Evolutionary conservation across 139 green algal genomes (phyloP), one percentile per base, ranked within the genome.

Genomic region (Closterium sp.): DNA sequence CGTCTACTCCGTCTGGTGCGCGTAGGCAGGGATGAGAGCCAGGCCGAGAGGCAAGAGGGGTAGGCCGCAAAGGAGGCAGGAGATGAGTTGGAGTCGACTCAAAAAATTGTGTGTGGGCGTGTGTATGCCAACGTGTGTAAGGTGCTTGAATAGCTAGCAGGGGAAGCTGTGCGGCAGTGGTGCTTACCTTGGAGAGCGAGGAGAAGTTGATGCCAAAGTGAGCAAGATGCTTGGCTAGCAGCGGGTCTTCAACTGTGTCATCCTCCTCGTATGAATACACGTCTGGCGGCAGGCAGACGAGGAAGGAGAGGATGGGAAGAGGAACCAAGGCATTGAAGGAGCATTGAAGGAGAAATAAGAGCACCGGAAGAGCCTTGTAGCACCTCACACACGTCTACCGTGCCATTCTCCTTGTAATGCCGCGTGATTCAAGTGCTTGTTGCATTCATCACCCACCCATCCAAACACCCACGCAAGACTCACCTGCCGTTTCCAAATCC

Each of bases 171-270:
- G 50, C 10, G 50, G 50, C 50, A 24, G 50, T 70, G 50, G 11
- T 19, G 50, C 50, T 79, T 45, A 95, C 93, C 92, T 99, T 99
- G 94, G 98, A 95, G 97, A 99, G 98, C 94, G 97, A 90, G 95
- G 98, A 96, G 96, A 99, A 98, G 96, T 99, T 97, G 95, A 99
- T 99, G 91, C 98, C 98, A 97, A 98, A 99, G 95, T 99, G 97
- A 28, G 95, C 92, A 90, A 99, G 95, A 96, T 99, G 98, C 90
- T 97, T 10, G 7, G 94, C 95, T 89, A 98, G 95, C 27, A 96
- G 79, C 9, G 97, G 97, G 94, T 99, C 98, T n/a, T 95, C 70
- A 34, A 99, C 98, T 96, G 99, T 98, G 95, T 99, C 98, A 93
- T 99, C 96, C 95, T 99, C 98, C 1, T 97, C 96, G 93, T 98